Evolutionary conservation across 805 yeast species (phyloP).

Genomic region (Lipomyces mesembrius): DNA sequence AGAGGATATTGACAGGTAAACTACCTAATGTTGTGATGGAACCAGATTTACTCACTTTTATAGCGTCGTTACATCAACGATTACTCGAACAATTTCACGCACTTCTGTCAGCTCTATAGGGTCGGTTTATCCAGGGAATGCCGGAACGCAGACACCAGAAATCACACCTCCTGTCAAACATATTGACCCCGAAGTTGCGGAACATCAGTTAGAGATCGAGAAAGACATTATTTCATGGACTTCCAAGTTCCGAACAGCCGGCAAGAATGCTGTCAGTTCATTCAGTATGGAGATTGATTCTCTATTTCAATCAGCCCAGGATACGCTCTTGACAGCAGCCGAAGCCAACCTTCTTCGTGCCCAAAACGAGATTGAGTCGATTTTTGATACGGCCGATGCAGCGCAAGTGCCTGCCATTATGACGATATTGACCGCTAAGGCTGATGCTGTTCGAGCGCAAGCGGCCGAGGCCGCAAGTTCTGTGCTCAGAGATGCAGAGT

Average conservation of each 20-base stretch:
- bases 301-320: slow-evolving; percentile 2
- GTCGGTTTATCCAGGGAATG: neutral
- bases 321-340: slow-evolving; percentile 8
- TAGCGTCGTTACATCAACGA: slow-evolving; percentile 7
- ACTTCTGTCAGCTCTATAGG: neutral
- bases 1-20: slow-evolving; percentile 9
- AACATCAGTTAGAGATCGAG: slow-evolving; percentile 14
- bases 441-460: slow-evolving; percentile 15
- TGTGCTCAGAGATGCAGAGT: slow-evolving; percentile 23
- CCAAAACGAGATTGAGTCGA: slow-evolving; percentile 7
- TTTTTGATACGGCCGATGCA: slow-evolving; percentile 9
- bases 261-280: slow-evolving; percentile 32
- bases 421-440: slow-evolving; percentile 9
- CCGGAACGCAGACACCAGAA: slow-evolving; percentile 14
- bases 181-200: slow-evolving; percentile 12
- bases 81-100: slow-evolving; percentile 5
- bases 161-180: slow-evolving; percentile 26
- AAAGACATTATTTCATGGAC: slow-evolving; percentile 27
- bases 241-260: slow-evolving; percentile 28
- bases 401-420: slow-evolving; percentile 11
- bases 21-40: neutral
- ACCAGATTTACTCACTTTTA: neutral
- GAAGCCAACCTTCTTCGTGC: slow-evolving; percentile 12
- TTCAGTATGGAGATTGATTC: slow-evolving; percentile 25
- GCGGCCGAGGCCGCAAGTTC: slow-evolving; percentile 18